Evolutionary conservation across 2,329 filamentous ascomycete genomes (phyloP).

Genomic region (Colletotrichum sp.): DNA sequence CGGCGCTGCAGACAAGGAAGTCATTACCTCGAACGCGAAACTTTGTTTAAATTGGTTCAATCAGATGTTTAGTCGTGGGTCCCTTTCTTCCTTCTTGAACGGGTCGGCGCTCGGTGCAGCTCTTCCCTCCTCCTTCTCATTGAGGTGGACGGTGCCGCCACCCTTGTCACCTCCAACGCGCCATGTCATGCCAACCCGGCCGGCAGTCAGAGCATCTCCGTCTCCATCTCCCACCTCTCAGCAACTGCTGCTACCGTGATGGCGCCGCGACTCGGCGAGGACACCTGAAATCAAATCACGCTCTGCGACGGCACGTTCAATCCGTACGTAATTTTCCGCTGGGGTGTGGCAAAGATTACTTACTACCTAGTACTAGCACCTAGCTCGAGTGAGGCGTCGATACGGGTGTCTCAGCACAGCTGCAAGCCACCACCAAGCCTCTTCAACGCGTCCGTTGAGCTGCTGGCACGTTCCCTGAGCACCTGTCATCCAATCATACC

Average conservation of each 20-base stretch:
- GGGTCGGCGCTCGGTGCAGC: neutral
- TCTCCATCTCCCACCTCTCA: neutral
- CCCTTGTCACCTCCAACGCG: neutral
- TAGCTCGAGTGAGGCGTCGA: neutral
- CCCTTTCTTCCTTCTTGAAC: neutral
- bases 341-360: neutral
- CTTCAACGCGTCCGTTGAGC: neutral
- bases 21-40: neutral
- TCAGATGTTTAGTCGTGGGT: neutral
- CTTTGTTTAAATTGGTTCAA: neutral
- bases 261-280: neutral
- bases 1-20: neutral
- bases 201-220: neutral
- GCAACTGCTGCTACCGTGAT: neutral
- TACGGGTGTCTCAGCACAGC: neutral
- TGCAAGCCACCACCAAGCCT: neutral
- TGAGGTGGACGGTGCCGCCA: neutral
- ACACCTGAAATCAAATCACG: neutral
- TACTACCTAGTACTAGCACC: neutral
- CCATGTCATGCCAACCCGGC: neutral
- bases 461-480: neutral
- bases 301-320: neutral
- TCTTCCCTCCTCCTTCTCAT: neutral
- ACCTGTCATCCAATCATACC: constrained; percentile 16
- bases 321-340: neutral